Evolutionary conservation across 768 basidiomycete genomes (phyloP), one percentile per base, ranked within the genome.

Genomic region (Pisolithus tinctorius): DNA sequence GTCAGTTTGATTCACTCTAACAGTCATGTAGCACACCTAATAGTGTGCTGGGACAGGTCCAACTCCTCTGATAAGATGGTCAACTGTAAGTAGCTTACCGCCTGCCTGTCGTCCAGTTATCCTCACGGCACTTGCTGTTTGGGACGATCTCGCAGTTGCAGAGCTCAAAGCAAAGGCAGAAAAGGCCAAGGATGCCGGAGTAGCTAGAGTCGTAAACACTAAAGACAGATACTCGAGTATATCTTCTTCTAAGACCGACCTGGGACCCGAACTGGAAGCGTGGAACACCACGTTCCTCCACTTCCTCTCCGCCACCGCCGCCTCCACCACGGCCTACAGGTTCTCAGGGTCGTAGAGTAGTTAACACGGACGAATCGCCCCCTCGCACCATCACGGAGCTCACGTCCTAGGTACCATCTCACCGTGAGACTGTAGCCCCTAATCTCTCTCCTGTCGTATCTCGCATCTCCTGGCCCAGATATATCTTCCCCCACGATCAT

Each of bases 111-210:
- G 39, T 37, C 40, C 45, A 38, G 36, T 45, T 38, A 48, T 29
- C 40, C n/a, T 45, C 34, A 16, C 45, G 45, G 48, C 49, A 53
- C 45, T 20, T 31, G 44, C 38, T 34, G 14, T 16, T 34, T 13
- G 13, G 14, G 11, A n/a, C 34, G 13, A 34, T 34, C 5, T 34
- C 34, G 13, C 53, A 83, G 82, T 84, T 51, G 79, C 82, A 49
- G 84, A 86, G 42, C 64, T 87, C 47, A 84, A 84, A 63, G 77
- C 77, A 38, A 81, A 79, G 57, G 86, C 86, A 9, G 63, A 66
- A 20, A 81, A 79, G 51, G 82, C 74, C n/a, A 83, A 83, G 51
- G 79, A 80, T 61, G 72, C 74, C 1, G 67, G 77, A 16, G 73
- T 80, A 14, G 69, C 72, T 52, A 81, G 75, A 60, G 48, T 81